Evolutionary conservation across 2,329 filamentous ascomycete species (phyloP).

Genomic region (Phialemonium atrogriseum): DNA sequence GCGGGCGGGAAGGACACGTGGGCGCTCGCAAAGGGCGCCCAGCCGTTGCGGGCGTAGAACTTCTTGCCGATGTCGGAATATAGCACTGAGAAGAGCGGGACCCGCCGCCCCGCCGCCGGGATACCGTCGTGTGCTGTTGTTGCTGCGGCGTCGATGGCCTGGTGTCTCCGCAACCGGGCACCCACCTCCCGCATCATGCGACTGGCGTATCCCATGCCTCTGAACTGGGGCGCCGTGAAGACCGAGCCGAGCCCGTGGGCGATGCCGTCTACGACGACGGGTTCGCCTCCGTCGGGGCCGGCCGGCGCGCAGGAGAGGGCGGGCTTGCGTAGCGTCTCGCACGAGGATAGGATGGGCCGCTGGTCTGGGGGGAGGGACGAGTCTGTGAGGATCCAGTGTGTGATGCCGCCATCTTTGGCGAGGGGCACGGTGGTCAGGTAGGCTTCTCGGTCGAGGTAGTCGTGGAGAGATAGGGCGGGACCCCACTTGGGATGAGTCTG

Average conservation of each 20-base stretch:
- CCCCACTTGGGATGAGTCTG: slow-evolving; percentile 52
- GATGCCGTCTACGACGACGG: slow-evolving; percentile 41
- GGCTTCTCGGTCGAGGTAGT: slow-evolving; percentile 52
- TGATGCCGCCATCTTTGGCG: slow-evolving; percentile 48
- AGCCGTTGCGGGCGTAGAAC: slow-evolving; percentile 73
- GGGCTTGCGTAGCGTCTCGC: slow-evolving; percentile 55
- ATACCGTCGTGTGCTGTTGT: background rate
- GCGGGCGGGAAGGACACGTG: slow-evolving; percentile 57
- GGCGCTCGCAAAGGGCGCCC: slow-evolving; percentile 64
- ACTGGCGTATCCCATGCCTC: slow-evolving; percentile 68
- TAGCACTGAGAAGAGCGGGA: slow-evolving; percentile 61
- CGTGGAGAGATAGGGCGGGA: slow-evolving; percentile 40
- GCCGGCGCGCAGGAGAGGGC: slow-evolving; percentile 35
- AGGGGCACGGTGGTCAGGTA: slow-evolving; percentile 51
- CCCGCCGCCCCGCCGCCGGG: slow-evolving; percentile 8
- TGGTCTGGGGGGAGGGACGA: slow-evolving; percentile 23
- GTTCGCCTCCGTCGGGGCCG: slow-evolving; percentile 19
- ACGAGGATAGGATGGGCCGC: slow-evolving; percentile 52
- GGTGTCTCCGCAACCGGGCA: slow-evolving; percentile 27
- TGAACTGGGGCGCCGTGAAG: slow-evolving; percentile 59
- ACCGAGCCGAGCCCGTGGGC: slow-evolving; percentile 74
- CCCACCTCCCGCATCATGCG: slow-evolving; percentile 66
- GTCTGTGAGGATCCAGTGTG: slow-evolving; percentile 57
- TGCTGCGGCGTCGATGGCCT: slow-evolving; percentile 14
- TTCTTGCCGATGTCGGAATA: slow-evolving; percentile 80